phyloP scores from a whole-genome alignment of 495 filamentous ascomycete genomes.

The Lasiosphaeria miniovina region DNA sequence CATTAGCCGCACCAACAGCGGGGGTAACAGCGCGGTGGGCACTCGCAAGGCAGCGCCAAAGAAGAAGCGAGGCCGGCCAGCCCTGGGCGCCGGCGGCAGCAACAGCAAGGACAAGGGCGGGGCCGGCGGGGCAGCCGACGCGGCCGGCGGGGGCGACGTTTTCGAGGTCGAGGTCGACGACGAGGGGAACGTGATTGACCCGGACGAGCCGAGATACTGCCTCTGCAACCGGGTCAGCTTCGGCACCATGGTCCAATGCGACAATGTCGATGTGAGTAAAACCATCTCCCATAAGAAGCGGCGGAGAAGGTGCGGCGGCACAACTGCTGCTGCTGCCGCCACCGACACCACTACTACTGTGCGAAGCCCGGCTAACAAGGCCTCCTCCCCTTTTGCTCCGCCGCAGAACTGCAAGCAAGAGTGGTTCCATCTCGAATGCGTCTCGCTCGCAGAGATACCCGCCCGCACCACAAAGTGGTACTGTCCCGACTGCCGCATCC shows the following conservation, averaged over 20 bases:
- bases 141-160: constrained; percentile 24
- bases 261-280: constrained; percentile 77
- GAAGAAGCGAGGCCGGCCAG: constrained; percentile 48
- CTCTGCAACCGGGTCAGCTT: constrained; percentile 88
- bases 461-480: constrained; percentile 86
- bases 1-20: constrained; percentile 65
- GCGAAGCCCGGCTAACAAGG: no score
- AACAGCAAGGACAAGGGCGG: constrained; percentile 34
- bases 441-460: constrained; percentile 73
- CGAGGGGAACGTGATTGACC: constrained; percentile 76
- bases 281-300: neutral
- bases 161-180: constrained; percentile 56
- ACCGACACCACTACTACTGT: no score
- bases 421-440: constrained; percentile 94
- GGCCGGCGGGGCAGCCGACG: constrained; percentile 16
- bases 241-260: constrained; percentile 93
- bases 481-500: constrained; percentile 78
- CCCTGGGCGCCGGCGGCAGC: constrained; percentile 1
- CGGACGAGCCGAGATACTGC: constrained; percentile 85
- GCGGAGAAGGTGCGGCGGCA: no score
- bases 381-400: constrained; percentile 1
- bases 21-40: constrained; percentile 69
- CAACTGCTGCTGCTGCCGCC: no score
- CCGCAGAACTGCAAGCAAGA: constrained; percentile 63
- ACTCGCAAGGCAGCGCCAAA: constrained; percentile 75